A percentile compares a stretch with the other conserved stretches of the same genome.
phyloP scores from a whole-genome alignment of 164 flowering plant genomes.

The Aristolochia contorta region DNA sequence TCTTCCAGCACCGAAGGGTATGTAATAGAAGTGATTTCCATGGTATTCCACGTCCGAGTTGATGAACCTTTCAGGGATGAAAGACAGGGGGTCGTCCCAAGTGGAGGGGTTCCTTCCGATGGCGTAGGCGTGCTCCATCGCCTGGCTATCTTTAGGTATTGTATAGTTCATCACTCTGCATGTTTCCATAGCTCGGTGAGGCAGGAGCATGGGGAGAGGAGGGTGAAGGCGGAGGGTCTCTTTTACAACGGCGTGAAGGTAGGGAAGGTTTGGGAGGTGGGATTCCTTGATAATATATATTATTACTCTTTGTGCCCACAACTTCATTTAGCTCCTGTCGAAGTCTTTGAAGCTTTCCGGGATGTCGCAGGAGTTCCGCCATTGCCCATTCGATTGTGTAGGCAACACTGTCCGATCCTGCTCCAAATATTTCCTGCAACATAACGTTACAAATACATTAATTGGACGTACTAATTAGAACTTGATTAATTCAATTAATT shows the following conservation, averaged over 20 bases:
- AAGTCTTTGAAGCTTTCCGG: slow-evolving; percentile 1
- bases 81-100: slow-evolving; percentile 18
- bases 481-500: no score
- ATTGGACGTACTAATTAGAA: no score
- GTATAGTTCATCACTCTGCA: slow-evolving; percentile 17
- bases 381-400: slow-evolving; percentile 24
- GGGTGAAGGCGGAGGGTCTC: slow-evolving; percentile 28
- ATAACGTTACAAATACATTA: background rate
- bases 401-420: slow-evolving; percentile 18
- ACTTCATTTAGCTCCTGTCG: slow-evolving; percentile 1
- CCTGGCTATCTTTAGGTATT: slow-evolving; percentile 16
- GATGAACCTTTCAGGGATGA: slow-evolving; percentile 21
- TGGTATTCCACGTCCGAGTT: slow-evolving; percentile 16
- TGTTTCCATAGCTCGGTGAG: slow-evolving; percentile 16
- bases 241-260: no score
- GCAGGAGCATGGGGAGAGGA: slow-evolving; percentile 20
- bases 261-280: slow-evolving; percentile 6
- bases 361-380: slow-evolving; percentile 16
- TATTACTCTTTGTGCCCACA: background rate
- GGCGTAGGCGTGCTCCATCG: slow-evolving; percentile 19
- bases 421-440: slow-evolving; percentile 16
- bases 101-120: slow-evolving; percentile 18
- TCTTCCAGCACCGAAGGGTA: slow-evolving; percentile 22
- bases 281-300: slow-evolving; percentile 16
- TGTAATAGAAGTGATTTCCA: slow-evolving; percentile 20